These are phyloP conservation scores for Acer saccharum DNA, from an alignment of 345 rosid species.

Conservation along the genomic window DNA sequence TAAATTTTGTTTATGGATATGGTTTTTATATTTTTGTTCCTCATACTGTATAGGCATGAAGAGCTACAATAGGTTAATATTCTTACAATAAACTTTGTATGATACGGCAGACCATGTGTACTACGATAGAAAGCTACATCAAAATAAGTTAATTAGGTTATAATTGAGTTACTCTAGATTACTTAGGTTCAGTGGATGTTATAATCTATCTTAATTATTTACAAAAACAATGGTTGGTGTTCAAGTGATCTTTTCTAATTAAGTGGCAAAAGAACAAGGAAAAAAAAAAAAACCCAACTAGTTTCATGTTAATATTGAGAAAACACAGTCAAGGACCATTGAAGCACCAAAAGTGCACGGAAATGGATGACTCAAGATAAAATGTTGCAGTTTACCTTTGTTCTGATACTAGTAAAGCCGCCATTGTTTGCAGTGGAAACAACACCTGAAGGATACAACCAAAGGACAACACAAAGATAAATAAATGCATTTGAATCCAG, in stretches of 20 bases:
- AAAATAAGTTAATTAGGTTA: neutral
- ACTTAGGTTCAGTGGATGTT: neutral
- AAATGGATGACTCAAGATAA: conserved; percentile 11
- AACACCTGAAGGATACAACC: conserved; percentile 46
- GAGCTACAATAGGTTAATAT: neutral
- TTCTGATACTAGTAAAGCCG: conserved; percentile 85
- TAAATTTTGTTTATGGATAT: neutral
- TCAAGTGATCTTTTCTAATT: neutral
- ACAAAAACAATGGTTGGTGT: neutral
- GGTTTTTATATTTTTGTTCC: neutral
- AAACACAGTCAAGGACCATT: neutral
- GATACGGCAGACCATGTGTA: neutral
- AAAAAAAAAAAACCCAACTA: neutral
- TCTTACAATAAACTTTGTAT: neutral
- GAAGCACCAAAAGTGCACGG: conserved; percentile 6
- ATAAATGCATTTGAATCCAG: neutral
- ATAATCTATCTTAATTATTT: neutral
- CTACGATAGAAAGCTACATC: neutral
- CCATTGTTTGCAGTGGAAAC: conserved; percentile 96
- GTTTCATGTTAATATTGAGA: neutral
- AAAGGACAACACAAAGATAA: conserved; percentile 1
- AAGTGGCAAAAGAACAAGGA: neutral
- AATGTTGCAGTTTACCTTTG: conserved; percentile 55
- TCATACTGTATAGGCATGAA: neutral
- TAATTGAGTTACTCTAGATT: neutral